Evolutionary conservation across 805 yeast species (phyloP).

Genomic region (Candida orba): DNA sequence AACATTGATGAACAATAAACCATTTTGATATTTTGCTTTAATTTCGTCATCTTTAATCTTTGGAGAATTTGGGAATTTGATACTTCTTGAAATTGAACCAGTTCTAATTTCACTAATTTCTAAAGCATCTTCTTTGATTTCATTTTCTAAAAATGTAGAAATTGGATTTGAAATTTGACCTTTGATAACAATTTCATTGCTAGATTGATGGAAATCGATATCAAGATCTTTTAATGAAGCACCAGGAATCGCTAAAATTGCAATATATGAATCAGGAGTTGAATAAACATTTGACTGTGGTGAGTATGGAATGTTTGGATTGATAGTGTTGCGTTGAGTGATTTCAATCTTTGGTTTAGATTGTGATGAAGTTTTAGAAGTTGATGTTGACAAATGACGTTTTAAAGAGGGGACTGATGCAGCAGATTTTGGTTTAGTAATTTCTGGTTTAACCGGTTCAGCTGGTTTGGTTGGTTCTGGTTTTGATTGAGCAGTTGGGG

Average conservation of each 20-base stretch:
- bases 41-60: constrained; percentile 45
- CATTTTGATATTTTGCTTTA: constrained; percentile 46
- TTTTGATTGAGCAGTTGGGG: not conserved
- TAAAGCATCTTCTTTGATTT: not conserved
- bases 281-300: constrained; percentile 57
- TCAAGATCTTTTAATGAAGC: constrained; percentile 45
- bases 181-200: constrained; percentile 44
- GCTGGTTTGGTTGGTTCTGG: constrained; percentile 1
- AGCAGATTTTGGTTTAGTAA: constrained; percentile 4
- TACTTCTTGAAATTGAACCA: constrained; percentile 50
- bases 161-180: constrained; percentile 33
- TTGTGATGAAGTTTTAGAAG: constrained; percentile 15
- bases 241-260: constrained; percentile 53
- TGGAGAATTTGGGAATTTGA: constrained; percentile 49
- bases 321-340: constrained; percentile 20
- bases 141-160: not conserved
- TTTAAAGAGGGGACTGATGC: constrained; percentile 1
- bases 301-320: constrained; percentile 40
- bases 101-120: constrained; percentile 48
- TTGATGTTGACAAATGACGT: constrained; percentile 19
- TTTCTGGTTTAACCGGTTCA: constrained; percentile 1
- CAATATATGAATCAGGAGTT: constrained; percentile 35
- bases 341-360: constrained; percentile 21
- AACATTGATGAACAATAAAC: constrained; percentile 43
- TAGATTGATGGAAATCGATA: constrained; percentile 52